Percentiles rank a stretch among this genome's conserved stretches.
These are phyloP conservation scores for Salix brachista DNA, from an alignment of 345 rosid genomes.

Conservation along the genomic window DNA sequence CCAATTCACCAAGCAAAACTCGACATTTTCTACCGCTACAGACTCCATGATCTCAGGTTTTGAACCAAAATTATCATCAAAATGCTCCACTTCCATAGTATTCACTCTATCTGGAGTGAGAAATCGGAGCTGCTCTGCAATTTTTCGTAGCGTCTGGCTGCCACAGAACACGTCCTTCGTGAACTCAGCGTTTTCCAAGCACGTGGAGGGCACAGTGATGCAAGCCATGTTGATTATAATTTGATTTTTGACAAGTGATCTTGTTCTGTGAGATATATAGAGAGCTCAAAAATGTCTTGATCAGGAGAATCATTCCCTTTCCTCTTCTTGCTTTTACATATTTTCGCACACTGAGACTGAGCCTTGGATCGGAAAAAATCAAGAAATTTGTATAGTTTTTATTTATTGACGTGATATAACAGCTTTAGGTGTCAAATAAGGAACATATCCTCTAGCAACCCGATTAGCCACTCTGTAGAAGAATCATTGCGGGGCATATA, in stretches of 20 bases:
- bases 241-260: background rate
- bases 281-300: too few relatives aligned
- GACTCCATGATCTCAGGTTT: background rate
- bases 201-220: background rate
- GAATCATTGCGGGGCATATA: too few relatives aligned
- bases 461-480: too few relatives aligned
- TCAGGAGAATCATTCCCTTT: too few relatives aligned
- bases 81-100: background rate
- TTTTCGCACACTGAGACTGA: too few relatives aligned
- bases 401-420: too few relatives aligned
- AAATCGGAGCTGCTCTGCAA: constrained; percentile 23
- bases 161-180: background rate
- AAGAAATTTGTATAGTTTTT: too few relatives aligned
- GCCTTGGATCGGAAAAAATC: too few relatives aligned
- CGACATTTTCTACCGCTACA: background rate
- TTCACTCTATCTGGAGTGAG: background rate
- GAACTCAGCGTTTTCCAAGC: background rate
- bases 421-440: too few relatives aligned
- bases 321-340: too few relatives aligned
- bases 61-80: background rate
- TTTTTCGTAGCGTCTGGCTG: constrained; percentile 12
- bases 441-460: too few relatives aligned
- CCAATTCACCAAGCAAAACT: background rate
- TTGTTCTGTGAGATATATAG: too few relatives aligned
- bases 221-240: background rate